Evolutionary conservation across 805 yeast genomes (phyloP), one percentile per base, ranked within the genome.

Genomic region (Ogataea ganodermae): DNA sequence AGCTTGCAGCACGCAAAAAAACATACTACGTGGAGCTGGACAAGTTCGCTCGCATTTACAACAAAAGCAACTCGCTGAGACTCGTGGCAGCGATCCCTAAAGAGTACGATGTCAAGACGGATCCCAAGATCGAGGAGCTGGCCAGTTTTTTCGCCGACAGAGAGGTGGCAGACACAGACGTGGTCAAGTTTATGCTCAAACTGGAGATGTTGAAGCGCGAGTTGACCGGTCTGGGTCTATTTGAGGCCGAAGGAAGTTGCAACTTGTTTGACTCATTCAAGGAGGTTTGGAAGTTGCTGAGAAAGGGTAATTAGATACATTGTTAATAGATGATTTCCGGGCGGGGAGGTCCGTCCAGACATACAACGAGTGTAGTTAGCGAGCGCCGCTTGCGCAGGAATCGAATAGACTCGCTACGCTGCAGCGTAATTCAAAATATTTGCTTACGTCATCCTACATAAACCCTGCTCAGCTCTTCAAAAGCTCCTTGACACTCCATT

Each of bases 401-500:
- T n/a, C n/a, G n/a, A n/a, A n/a, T n/a, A n/a, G n/a, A n/a, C n/a
- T n/a, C n/a, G n/a, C n/a, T n/a, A n/a, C n/a, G n/a, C n/a, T n/a
- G n/a, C n/a, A n/a, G n/a, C n/a, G n/a, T n/a, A n/a, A n/a, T n/a
- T n/a, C n/a, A n/a, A n/a, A n/a, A n/a, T n/a, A n/a, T n/a, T n/a
- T n/a, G n/a, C n/a, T n/a, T n/a, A n/a, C n/a, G n/a, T n/a, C n/a
- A n/a, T n/a, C n/a, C n/a, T n/a, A n/a, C n/a, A n/a, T n/a, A n/a
- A n/a, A n/a, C n/a, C n/a, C n/a, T n/a, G 27, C 35, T 42, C 45
- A 35, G 33, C 33, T 43, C 21, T 59, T 55, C 37, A 62, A 41
- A 13, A 64, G 58, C 46, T 64, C 65, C 37, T 65, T 65, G 41
- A 65, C 51, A 20, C 59, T 55, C 98, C 99, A 92, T 46, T 88